Conservation (phyloP, 352 stramenopile species). For the Phytopythium oedochilum region DNA sequence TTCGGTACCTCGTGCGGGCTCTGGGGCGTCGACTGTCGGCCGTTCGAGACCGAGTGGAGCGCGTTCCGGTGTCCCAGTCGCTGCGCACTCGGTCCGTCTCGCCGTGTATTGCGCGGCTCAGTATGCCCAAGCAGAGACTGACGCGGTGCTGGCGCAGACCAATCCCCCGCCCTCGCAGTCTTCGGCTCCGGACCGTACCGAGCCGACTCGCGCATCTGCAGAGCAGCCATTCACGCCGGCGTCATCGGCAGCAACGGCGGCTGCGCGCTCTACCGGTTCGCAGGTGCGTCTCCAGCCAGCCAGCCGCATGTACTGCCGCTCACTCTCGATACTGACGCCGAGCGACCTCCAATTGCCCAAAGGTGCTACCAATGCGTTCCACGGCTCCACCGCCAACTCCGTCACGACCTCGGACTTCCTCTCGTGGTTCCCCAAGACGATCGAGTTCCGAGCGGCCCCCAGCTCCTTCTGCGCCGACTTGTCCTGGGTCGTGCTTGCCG, state of each 20-base stretch:
- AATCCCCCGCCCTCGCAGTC: conserved; percentile 55
- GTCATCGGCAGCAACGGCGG: conserved; percentile 64
- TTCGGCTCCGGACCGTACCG: conserved; percentile 67
- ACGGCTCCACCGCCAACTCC: conserved; percentile 36
- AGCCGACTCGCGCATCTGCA: conserved; percentile 76
- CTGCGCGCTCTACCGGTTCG: conserved; percentile 57
- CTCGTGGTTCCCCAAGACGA: conserved; percentile 82
- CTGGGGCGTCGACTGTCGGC: conserved; percentile 51
- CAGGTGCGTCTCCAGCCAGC: conserved; percentile 17
- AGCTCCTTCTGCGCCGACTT: conserved; percentile 66
- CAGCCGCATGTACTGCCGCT: background rate
- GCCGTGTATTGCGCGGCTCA: background rate
- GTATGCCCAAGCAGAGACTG: too few species aligned
- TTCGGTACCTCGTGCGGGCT: conserved; percentile 61
- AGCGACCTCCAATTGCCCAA: background rate
- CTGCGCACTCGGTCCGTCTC: conserved; percentile 46
- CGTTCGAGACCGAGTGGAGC: conserved; percentile 55
- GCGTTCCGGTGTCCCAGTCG: conserved; percentile 64
- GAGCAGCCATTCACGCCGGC: conserved; percentile 72
- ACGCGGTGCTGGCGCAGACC: too few species aligned
- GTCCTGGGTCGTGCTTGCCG: conserved; percentile 60
- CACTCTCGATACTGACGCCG: conserved; percentile 1
- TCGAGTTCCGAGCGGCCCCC: conserved; percentile 56
- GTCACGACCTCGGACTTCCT: conserved; percentile 43
- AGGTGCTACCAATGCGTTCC: conserved; percentile 47